Base-by-base conservation (phyloP, 805 yeast genomes). In the Blastobotrys americana region DNA sequence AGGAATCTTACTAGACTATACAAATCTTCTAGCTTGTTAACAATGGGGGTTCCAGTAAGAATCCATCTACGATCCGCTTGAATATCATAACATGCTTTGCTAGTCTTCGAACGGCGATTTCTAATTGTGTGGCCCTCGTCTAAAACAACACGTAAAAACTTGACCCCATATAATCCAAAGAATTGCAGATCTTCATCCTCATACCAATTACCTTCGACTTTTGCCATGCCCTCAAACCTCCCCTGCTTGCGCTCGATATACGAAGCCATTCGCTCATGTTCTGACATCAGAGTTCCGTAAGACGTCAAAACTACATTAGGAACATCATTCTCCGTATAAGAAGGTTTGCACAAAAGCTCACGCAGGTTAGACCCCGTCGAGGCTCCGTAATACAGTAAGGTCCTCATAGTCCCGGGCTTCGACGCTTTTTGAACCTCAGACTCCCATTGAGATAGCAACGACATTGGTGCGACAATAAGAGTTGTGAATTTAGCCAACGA, bases 81-180 rank as follows among this genome's bases (percentile, higher is more conserved):
- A n/a, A 89, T 57, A 18, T 76, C 82, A 61, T 76, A 77, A 5
- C 88, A 73, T 0, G 97, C 83, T 51, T 79, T 81, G 0, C 96
- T 79, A 0, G 95, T 82, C 47, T 81, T 81, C 1, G 95, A 80
- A 38, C 74, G 67, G 55, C 89, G 70, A 60, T 88, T 89, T 56
- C 95, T 71, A 47, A 89, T 89, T 20, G 74, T 84, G 58, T 90
- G 97, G 6, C 93, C 97, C 63, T 89, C 97, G 63, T 89, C 97
- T 6, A 90, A 59, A 0, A 85, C 81, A 3, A 89, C 66, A 40
- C 97, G 70, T 54, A 82, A 80, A 58, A 82, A 90, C 37, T 78
- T 74, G 2, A 85, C 77, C 0, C 87, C 77, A 58, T 73, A 88
- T 3, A 90, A 57, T 0, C 95, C 94, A 20, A 50, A 43, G 2